These are phyloP conservation scores for Ustulina deusta DNA, from an alignment of 2,329 filamentous ascomycete genomes.

Conservation along the genomic window DNA sequence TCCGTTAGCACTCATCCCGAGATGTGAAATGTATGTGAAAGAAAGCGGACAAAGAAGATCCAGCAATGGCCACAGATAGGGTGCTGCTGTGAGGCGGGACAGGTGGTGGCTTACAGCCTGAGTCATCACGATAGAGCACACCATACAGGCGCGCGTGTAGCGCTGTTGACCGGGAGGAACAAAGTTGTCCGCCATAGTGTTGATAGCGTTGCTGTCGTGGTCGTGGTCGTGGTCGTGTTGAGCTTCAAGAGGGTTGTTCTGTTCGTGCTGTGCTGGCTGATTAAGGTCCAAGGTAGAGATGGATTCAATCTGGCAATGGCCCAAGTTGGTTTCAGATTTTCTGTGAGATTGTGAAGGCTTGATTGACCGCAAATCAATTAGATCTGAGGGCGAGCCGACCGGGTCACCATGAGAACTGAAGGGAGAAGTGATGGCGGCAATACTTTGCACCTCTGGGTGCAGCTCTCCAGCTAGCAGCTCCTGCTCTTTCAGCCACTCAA, in stretches of 20 bases:
- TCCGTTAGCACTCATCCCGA: slow-evolving; percentile 9
- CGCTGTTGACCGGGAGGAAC: slow-evolving; percentile 81
- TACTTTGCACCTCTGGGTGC: not conserved
- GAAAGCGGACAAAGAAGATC: slow-evolving; percentile 1
- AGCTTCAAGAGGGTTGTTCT: not conserved
- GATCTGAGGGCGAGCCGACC: slow-evolving; percentile 13
- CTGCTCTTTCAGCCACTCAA: slow-evolving; percentile 7
- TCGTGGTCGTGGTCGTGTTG: not conserved
- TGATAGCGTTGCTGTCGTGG: not conserved
- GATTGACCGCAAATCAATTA: slow-evolving; percentile 22
- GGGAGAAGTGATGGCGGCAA: not conserved
- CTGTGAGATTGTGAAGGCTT: not conserved
- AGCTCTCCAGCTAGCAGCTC: not conserved
- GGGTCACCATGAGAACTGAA: not conserved
- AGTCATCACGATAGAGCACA: slow-evolving; percentile 94
- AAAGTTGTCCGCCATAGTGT: slow-evolving; percentile 67
- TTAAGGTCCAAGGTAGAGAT: not conserved
- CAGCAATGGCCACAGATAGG: slow-evolving; percentile 12
- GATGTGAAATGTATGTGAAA: not conserved
- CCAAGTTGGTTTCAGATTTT: not conserved
- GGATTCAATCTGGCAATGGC: not conserved
- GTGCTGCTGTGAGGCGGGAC: slow-evolving; percentile 17
- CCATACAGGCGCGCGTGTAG: slow-evolving; percentile 96
- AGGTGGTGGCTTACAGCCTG: slow-evolving; percentile 67
- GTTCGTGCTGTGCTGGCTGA: not conserved